Percentiles rank a stretch among this genome's conserved stretches.
phyloP scores from a whole-genome alignment of 2,329 filamentous ascomycete species.

The Alternaria novae-zelandiae region DNA sequence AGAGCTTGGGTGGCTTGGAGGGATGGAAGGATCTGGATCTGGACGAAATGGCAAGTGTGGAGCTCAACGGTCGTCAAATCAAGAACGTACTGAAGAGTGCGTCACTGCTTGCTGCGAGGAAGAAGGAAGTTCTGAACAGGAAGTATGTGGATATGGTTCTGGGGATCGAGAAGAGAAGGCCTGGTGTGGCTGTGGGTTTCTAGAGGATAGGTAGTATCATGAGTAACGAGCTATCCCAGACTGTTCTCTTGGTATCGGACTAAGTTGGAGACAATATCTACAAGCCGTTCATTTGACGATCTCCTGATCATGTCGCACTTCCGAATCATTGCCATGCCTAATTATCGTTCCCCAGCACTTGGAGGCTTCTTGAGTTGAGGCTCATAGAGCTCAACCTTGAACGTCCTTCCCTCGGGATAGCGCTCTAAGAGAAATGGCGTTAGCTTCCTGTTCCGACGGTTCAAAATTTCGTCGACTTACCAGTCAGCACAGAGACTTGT shows the following conservation, averaged over 20 bases:
- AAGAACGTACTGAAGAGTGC: conserved; percentile 52
- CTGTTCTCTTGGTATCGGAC: no score
- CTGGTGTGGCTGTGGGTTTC: conserved; percentile 8
- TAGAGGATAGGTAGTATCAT: background rate
- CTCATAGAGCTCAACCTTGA: background rate
- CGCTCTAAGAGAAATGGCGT: background rate
- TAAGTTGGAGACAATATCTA: background rate
- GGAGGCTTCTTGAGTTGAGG: background rate
- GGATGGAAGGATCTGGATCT: conserved; percentile 37
- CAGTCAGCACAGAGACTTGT: background rate
- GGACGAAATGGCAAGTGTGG: conserved; percentile 47
- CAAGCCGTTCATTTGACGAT: no score
- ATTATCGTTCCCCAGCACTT: background rate
- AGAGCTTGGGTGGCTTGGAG: conserved; percentile 11
- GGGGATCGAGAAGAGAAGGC: conserved; percentile 26
- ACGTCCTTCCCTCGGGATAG: background rate
- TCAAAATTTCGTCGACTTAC: background rate
- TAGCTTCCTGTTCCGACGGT: background rate
- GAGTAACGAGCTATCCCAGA: background rate
- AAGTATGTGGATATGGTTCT: conserved; percentile 39
- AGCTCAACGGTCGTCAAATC: conserved; percentile 59
- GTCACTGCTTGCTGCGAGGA: conserved; percentile 27
- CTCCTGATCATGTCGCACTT: no score
- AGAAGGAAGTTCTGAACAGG: conserved; percentile 24
- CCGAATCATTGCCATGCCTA: no score